A percentile compares a stretch with the other conserved stretches of the same genome.
phyloP scores from a whole-genome alignment of 2,329 filamentous ascomycete genomes.

The Hymenoscyphus linearis region DNA sequence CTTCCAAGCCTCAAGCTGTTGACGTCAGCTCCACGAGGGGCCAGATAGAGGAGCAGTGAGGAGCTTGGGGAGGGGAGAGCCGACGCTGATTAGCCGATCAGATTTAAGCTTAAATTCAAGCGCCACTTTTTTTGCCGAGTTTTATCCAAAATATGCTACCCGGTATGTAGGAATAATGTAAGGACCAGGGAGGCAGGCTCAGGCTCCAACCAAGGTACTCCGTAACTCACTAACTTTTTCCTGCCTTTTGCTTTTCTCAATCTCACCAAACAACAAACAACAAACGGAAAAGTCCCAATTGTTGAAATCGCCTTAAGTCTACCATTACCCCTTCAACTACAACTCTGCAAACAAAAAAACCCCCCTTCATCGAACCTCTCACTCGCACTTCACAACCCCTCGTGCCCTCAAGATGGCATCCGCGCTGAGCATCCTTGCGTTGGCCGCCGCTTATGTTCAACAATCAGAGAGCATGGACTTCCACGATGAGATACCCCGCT shows the following conservation, averaged over 20 bases:
- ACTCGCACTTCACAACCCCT: neutral
- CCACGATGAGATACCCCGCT: constrained; percentile 13
- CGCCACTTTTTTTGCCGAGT: neutral
- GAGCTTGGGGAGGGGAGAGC: neutral
- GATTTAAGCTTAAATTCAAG: neutral
- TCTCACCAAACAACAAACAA: constrained; percentile 1
- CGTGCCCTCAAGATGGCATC: constrained; percentile 17
- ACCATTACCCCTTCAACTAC: neutral
- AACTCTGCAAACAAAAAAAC: neutral
- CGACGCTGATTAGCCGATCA: neutral
- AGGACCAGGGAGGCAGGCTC: neutral
- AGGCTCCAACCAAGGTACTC: too few species aligned
- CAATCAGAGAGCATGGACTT: constrained; percentile 20
- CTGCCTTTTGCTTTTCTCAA: neutral
- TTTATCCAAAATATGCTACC: constrained; percentile 2
- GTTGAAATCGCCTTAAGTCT: neutral
- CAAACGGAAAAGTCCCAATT: neutral
- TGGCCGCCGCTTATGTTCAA: constrained; percentile 27
- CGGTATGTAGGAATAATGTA: too few species aligned
- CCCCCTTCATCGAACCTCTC: neutral
- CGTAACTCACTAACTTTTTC: constrained; percentile 1
- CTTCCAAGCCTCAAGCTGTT: neutral
- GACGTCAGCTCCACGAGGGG: neutral
- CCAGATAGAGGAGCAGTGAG: too few species aligned
- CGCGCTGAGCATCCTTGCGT: constrained; percentile 25